Conservation (phyloP, 495 filamentous ascomycete species). For the Cercophora scortea region DNA sequence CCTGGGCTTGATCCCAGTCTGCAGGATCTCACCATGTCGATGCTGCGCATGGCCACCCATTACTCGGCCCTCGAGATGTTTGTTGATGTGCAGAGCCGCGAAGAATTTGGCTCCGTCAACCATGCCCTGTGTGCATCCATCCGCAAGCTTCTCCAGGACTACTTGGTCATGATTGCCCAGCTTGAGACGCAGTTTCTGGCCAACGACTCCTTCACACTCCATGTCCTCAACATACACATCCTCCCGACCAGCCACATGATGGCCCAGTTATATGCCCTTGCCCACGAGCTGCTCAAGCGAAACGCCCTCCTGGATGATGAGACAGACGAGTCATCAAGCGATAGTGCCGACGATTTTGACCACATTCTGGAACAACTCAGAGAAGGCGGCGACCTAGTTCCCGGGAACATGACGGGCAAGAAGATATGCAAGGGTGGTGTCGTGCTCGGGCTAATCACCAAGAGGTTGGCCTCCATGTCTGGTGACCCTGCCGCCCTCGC, state of each 20-base stretch:
- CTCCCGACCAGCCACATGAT: constrained; percentile 85
- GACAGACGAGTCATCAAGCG: constrained; percentile 71
- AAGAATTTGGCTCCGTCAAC: constrained; percentile 92
- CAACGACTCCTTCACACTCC: constrained; percentile 79
- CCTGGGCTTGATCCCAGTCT: constrained; percentile 85
- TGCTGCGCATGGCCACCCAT: constrained; percentile 94
- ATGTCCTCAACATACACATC: constrained; percentile 85
- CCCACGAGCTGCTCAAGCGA: constrained; percentile 76
- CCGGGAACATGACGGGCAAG: constrained; percentile 73
- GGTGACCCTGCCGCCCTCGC: constrained; percentile 83
- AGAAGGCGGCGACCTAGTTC: constrained; percentile 71
- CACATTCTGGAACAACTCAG: constrained; percentile 75
- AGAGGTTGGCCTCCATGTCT: constrained; percentile 76
- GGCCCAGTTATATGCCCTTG: constrained; percentile 76
- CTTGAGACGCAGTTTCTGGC: constrained; percentile 86
- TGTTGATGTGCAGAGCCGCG: constrained; percentile 85
- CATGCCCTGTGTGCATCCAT: constrained; percentile 93
- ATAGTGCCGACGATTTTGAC: constrained; percentile 67
- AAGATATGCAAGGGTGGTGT: constrained; percentile 93
- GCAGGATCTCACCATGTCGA: constrained; percentile 75
- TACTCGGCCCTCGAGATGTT: constrained; percentile 87
- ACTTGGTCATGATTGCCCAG: constrained; percentile 85
- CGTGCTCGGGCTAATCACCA: constrained; percentile 76
- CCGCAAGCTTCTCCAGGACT: constrained; percentile 84
- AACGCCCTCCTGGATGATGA: constrained; percentile 87